Conservation (phyloP, 2,329 filamentous ascomycete genomes). For the Colletotrichum sp. region DNA sequence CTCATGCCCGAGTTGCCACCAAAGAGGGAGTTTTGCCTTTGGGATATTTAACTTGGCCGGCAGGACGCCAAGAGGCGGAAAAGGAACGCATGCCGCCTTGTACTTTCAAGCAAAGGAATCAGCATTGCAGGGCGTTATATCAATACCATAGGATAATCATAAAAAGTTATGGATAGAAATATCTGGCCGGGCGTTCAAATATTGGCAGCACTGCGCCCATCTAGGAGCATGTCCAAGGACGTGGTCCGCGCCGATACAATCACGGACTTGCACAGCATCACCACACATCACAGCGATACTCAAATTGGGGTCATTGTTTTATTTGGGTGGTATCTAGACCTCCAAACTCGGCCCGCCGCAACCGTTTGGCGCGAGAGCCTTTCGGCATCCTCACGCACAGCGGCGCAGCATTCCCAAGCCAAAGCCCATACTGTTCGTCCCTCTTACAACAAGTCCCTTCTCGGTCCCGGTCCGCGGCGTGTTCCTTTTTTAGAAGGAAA, state of each 20-base stretch:
- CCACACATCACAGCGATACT: not conserved
- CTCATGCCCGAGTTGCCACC: constrained; percentile 81
- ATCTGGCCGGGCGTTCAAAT: not conserved
- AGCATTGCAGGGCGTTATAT: constrained; percentile 18
- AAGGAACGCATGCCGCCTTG: not conserved
- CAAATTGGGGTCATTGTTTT: not conserved
- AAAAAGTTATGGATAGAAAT: not conserved
- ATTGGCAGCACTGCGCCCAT: not conserved
- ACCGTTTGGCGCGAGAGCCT: not conserved
- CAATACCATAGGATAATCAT: not conserved
- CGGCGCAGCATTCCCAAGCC: not conserved
- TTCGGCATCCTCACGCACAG: not conserved
- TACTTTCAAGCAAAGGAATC: not conserved
- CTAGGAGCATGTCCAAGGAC: not conserved
- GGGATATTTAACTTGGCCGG: constrained; percentile 64
- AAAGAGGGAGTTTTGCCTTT: constrained; percentile 74
- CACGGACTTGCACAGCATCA: not conserved
- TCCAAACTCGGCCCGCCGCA: constrained; percentile 13
- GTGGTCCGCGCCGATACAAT: not conserved
- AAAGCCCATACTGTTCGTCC: constrained; percentile 11
- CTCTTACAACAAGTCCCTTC: not conserved
- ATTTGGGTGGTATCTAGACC: constrained; percentile 21
- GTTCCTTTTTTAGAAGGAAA: constrained; percentile 37
- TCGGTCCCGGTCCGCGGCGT: constrained; percentile 7
- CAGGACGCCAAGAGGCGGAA: not conserved